phyloP scores from a whole-genome alignment of 495 filamentous ascomycete genomes.

The Aspergillus kassunensis region DNA sequence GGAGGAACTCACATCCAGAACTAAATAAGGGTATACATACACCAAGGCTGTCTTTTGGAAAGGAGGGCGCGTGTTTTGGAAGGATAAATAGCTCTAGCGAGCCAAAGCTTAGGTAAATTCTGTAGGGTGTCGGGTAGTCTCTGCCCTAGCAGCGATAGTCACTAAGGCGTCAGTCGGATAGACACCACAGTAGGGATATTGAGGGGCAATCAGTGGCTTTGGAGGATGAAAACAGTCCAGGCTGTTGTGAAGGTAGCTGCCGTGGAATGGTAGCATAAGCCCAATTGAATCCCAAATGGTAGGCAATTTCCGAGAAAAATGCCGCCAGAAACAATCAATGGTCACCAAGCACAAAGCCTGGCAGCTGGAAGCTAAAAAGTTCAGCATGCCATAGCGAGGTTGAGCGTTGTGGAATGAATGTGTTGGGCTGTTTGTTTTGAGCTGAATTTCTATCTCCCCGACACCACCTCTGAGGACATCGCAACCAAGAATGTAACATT shows the following conservation, averaged over 20 bases:
- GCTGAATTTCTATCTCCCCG: conserved; percentile 17
- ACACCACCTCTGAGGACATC: no score
- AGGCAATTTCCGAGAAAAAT: conserved; percentile 12
- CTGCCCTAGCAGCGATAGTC: conserved; percentile 3
- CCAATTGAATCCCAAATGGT: neutral
- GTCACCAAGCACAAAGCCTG: neutral
- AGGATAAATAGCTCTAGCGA: neutral
- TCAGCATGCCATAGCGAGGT: conserved; percentile 14
- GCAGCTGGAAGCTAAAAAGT: neutral
- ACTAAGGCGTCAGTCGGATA: neutral
- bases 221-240: neutral
- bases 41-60: neutral
- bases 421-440: conserved; percentile 19
- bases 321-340: conserved; percentile 9
- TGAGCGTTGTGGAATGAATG: conserved; percentile 15
- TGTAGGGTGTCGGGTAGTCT: neutral
- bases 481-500: conserved; percentile 18
- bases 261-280: neutral
- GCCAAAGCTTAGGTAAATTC: neutral
- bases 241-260: no score
- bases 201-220: neutral
- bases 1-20: neutral
- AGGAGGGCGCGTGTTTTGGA: neutral
- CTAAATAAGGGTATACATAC: neutral
- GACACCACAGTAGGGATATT: neutral